Conservation (phyloP, 257 asterid species). For the Mentha longifolia region DNA sequence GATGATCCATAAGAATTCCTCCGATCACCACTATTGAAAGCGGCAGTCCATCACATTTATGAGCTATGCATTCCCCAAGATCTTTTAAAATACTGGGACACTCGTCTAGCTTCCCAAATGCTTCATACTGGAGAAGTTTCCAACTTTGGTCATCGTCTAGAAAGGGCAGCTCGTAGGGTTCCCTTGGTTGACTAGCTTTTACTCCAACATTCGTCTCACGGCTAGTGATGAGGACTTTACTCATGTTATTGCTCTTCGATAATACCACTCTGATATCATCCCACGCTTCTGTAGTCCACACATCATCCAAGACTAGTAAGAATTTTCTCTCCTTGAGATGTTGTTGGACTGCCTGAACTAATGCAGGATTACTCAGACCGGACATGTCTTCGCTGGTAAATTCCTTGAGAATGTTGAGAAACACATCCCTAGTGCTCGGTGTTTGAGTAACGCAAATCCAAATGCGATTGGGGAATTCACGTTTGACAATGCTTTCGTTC, state of each 20-base stretch:
- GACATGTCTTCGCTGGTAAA: conserved; percentile 28
- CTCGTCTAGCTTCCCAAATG: conserved; percentile 22
- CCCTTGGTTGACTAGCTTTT: conserved; percentile 22
- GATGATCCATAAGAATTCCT: conserved; percentile 28
- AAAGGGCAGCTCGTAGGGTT: conserved; percentile 35
- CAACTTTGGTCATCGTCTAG: conserved; percentile 40
- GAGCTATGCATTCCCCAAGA: conserved; percentile 39
- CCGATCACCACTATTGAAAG: conserved; percentile 45
- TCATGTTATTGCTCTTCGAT: conserved; percentile 31
- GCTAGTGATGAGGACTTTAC: conserved; percentile 53
- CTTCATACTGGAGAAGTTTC: conserved; percentile 44
- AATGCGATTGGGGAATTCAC: conserved; percentile 26
- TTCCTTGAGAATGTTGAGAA: conserved; percentile 20
- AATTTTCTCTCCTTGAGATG: conserved; percentile 30
- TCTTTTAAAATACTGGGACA: conserved; percentile 26
- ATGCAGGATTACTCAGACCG: neutral
- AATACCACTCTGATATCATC: conserved; percentile 26
- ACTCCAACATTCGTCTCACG: conserved; percentile 40
- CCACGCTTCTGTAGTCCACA: conserved; percentile 47
- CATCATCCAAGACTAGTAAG: conserved; percentile 53
- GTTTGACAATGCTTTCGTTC: neutral
- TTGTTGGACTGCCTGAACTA: neutral
- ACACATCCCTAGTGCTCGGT: neutral
- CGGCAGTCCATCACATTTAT: conserved; percentile 1
- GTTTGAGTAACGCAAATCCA: conserved; percentile 8